Percentiles rank a stretch among this genome's conserved stretches.
These are phyloP conservation scores for Paralagenidium karlingii DNA, from an alignment of 352 stramenopile species.

Conservation along the genomic window DNA sequence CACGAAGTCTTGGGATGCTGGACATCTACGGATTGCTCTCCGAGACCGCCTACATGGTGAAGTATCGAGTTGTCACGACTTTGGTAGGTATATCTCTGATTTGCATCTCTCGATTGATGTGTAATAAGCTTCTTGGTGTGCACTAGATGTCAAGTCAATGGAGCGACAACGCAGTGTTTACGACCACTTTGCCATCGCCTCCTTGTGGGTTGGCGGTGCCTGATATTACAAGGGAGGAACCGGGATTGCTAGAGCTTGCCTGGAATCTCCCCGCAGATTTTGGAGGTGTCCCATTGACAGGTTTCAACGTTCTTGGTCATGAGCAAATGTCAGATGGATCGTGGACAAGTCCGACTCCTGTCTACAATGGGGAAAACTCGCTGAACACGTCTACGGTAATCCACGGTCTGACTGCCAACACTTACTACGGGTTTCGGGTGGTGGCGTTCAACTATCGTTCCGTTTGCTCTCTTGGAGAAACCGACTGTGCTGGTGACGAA, in stretches of 20 bases:
- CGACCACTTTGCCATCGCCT: slow-evolving; percentile 15
- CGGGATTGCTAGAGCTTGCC: slow-evolving; percentile 23
- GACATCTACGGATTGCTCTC: slow-evolving; percentile 18
- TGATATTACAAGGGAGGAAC: slow-evolving; percentile 17
- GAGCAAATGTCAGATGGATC: slow-evolving; percentile 10
- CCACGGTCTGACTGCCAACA: slow-evolving; percentile 17
- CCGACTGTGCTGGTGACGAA: slow-evolving; percentile 11
- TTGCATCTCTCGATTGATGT: slow-evolving; percentile 5
- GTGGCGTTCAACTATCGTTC: slow-evolving; percentile 29
- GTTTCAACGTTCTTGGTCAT: slow-evolving; percentile 20
- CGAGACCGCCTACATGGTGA: slow-evolving; percentile 19
- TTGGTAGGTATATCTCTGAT: slow-evolving; percentile 4
- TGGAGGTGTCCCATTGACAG: slow-evolving; percentile 25
- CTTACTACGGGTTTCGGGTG: slow-evolving; percentile 30
- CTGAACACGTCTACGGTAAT: slow-evolving; percentile 10
- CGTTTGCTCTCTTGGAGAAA: slow-evolving; percentile 16
- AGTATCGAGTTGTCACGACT: slow-evolving; percentile 6
- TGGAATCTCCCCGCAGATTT: slow-evolving; percentile 26
- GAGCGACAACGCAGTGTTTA: slow-evolving; percentile 11
- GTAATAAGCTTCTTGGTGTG: no score
- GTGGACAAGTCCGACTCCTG: slow-evolving; percentile 16
- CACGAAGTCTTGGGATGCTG: slow-evolving; percentile 9
- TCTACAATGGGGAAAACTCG: slow-evolving; percentile 24
- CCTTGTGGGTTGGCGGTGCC: slow-evolving; percentile 13
- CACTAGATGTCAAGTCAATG: slow-evolving; percentile 23